phyloP scores from a whole-genome alignment of 1,139 yeast species.

The Suzukiozyma palmioleophila region DNA sequence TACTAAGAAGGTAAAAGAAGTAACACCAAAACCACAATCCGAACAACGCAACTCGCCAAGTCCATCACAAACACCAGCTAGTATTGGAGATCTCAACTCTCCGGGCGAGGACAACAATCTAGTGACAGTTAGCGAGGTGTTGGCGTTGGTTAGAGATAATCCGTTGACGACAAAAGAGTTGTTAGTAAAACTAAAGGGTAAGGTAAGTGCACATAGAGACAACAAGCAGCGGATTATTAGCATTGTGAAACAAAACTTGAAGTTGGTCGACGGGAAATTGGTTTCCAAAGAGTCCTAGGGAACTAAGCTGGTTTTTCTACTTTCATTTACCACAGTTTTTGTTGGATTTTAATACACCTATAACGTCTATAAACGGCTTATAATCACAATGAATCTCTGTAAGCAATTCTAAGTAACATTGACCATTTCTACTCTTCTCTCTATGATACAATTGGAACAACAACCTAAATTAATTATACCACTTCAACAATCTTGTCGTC shows the following conservation, averaged over 20 bases:
- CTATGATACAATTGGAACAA: conserved; percentile 1
- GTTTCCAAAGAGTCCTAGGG: conserved; percentile 45
- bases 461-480: no score
- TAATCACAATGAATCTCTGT: background rate
- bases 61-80: conserved; percentile 15
- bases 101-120: conserved; percentile 40
- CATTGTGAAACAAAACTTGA: conserved; percentile 66
- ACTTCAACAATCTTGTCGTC: conserved; percentile 50
- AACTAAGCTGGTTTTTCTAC: background rate
- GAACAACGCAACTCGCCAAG: conserved; percentile 11
- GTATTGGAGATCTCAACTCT: conserved; percentile 25
- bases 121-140: conserved; percentile 70
- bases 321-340: no score
- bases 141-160: conserved; percentile 55
- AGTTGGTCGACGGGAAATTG: conserved; percentile 58
- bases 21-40: conserved; percentile 16
- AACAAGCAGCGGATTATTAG: conserved; percentile 65
- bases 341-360: background rate
- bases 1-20: conserved; percentile 6
- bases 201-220: conserved; percentile 64
- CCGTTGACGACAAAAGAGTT: conserved; percentile 66
- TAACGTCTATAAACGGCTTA: background rate
- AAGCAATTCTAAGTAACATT: background rate
- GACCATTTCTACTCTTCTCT: no score
- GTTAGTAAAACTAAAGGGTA: conserved; percentile 54